A percentile compares a stretch with the other conserved stretches of the same genome.
Evolutionary conservation across 306 rosid genomes (phyloP).

Genomic region (Citrullus amarus): DNA sequence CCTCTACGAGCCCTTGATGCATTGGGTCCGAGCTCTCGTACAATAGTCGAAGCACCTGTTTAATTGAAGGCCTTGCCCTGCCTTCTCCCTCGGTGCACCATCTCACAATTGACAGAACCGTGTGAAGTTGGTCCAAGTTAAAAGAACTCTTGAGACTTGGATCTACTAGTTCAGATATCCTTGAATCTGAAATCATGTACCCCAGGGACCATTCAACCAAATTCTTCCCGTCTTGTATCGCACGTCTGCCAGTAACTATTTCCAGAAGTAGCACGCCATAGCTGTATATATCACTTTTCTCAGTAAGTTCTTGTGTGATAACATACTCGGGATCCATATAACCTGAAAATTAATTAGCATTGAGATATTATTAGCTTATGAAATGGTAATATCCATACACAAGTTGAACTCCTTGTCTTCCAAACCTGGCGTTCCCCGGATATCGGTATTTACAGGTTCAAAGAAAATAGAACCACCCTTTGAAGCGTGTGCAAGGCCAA

Average conservation of each 20-base stretch:
- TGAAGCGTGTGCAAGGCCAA: constrained; percentile 96
- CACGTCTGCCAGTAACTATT: constrained; percentile 72
- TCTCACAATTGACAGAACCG: constrained; percentile 51
- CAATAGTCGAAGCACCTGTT: constrained; percentile 81
- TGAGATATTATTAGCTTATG: neutral
- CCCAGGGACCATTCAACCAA: constrained; percentile 85
- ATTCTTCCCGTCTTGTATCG: constrained; percentile 64
- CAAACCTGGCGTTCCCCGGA: constrained; percentile 91
- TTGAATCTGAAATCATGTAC: constrained; percentile 42
- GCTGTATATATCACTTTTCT: constrained; percentile 90
- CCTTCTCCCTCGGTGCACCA: constrained; percentile 97
- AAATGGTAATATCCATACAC: neutral
- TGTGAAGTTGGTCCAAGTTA: constrained; percentile 77
- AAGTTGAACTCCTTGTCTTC: neutral
- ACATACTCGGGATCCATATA: constrained; percentile 97
- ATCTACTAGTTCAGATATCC: constrained; percentile 66
- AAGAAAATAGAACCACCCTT: constrained; percentile 70
- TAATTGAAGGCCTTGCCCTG: constrained; percentile 73
- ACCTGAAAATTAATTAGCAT: constrained; percentile 45
- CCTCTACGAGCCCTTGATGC: constrained; percentile 57
- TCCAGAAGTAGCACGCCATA: constrained; percentile 81
- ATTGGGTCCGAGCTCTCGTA: constrained; percentile 87
- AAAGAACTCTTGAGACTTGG: constrained; percentile 52
- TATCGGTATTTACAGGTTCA: constrained; percentile 72
- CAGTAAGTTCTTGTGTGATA: constrained; percentile 87